Evolutionary conservation across 2,329 filamentous ascomycete genomes (phyloP).

Genomic region (Aspergillus versicolor): DNA sequence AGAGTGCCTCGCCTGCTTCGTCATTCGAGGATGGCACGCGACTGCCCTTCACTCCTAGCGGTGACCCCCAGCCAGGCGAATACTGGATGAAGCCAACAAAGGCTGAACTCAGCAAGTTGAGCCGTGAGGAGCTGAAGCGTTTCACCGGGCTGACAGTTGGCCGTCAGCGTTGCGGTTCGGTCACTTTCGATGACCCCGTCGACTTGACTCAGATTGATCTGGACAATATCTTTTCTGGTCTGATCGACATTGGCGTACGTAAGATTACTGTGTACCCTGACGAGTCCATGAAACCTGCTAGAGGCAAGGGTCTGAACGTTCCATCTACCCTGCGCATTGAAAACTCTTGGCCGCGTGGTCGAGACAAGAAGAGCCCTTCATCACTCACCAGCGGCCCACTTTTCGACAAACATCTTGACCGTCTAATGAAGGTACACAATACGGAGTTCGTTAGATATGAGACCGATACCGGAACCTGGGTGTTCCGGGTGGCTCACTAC

Average conservation of each 20-base stretch:
- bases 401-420: constrained; percentile 75
- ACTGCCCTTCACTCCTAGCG: constrained; percentile 28
- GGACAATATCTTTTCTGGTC: constrained; percentile 73
- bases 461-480: constrained; percentile 77
- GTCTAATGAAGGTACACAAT: constrained; percentile 73
- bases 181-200: constrained; percentile 77
- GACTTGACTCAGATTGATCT: constrained; percentile 78
- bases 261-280: constrained; percentile 85
- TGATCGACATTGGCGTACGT: constrained; percentile 74
- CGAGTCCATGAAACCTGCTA: constrained; percentile 72
- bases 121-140: constrained; percentile 71
- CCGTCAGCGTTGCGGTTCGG: constrained; percentile 74
- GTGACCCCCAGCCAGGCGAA: constrained; percentile 63
- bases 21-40: constrained; percentile 35
- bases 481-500: constrained; percentile 92
- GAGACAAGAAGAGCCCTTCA: constrained; percentile 56
- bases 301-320: constrained; percentile 88
- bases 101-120: constrained; percentile 76
- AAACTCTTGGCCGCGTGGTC: constrained; percentile 84
- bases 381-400: constrained; percentile 62
- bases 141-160: constrained; percentile 78
- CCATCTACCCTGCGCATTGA: constrained; percentile 83
- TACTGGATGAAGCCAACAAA: constrained; percentile 85
- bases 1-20: constrained; percentile 35
- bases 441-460: constrained; percentile 84